Percentiles rank a stretch among this genome's conserved stretches.
phyloP scores from a whole-genome alignment of 1,284 basidiomycete genomes.

The Ustilago sp. region DNA sequence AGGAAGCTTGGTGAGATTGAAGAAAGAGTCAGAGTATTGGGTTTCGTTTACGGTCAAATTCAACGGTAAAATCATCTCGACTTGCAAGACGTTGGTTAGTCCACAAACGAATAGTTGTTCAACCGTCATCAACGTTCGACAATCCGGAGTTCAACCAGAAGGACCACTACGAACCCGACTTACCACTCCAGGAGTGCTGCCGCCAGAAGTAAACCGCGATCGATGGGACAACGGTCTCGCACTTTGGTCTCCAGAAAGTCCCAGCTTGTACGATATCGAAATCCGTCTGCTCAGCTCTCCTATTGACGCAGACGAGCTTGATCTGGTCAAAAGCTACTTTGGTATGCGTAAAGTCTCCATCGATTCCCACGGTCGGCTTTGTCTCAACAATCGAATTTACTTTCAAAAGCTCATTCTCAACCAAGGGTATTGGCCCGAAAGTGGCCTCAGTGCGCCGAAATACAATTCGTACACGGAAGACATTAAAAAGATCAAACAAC shows the following conservation, averaged over 20 bases:
- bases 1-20: background rate
- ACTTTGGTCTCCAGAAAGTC: slow-evolving; percentile 52
- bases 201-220: slow-evolving; percentile 44
- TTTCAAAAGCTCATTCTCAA: slow-evolving; percentile 54
- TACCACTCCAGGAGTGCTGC: slow-evolving; percentile 20
- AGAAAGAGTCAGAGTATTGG: slow-evolving; percentile 3
- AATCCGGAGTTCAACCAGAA: slow-evolving; percentile 25
- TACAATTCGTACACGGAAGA: slow-evolving; percentile 28
- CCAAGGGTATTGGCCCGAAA: slow-evolving; percentile 54
- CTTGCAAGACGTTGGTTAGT: slow-evolving; percentile 12
- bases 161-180: slow-evolving; percentile 16
- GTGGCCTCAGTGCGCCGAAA: slow-evolving; percentile 38
- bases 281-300: slow-evolving; percentile 18
- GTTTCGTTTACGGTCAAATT: slow-evolving; percentile 18
- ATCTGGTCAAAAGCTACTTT: slow-evolving; percentile 44
- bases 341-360: slow-evolving; percentile 59
- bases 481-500: slow-evolving; percentile 46
- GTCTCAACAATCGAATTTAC: slow-evolving; percentile 53
- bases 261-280: slow-evolving; percentile 40
- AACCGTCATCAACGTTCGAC: slow-evolving; percentile 26
- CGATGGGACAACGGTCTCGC: slow-evolving; percentile 51
- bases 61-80: slow-evolving; percentile 3
- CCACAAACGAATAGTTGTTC: slow-evolving; percentile 22
- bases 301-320: background rate
- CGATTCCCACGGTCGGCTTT: slow-evolving; percentile 44